Evolutionary conservation across 345 rosid genomes (phyloP), one percentile per base, ranked within the genome.

Genomic region (Cardiospermum halicacabum): DNA sequence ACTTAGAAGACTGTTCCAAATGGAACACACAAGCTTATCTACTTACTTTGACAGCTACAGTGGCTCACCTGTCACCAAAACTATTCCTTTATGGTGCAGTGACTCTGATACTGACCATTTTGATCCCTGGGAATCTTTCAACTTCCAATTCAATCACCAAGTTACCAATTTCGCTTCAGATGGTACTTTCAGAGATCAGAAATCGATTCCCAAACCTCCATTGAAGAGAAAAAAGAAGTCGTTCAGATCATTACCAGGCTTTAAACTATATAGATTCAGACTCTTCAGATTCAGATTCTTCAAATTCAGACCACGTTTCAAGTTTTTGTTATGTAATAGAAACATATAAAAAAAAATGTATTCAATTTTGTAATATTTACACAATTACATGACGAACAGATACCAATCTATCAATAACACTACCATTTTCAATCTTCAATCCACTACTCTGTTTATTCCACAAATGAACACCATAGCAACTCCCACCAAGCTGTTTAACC

Each of bases 391-490:
- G 86, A 28, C 79, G 75, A 1, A 73, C 75, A 5, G 87, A 74
- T 15, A 81, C 80, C 32, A 84, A 68, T 26, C 76, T 80, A 3
- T 69, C 82, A 68, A 92, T 69, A 5, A 85, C 78, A 58, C 96
- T 89, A 18, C 96, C 89, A 34, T 82, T 84, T 71, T 77, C 86
- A 2, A 92, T 79, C 56, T 57, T 50, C 18, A 83, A 53, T 30
- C 72, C 79, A n/a, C 67, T 67, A 59, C 85, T 89, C 58, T 79
- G 85, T 82, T 76, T 89, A 66, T 89, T 92, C 96, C 98, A 88
- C 1, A 92, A 62, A 53, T 92, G 98, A 21, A 89, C 60, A 18
- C 89, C 96, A 8, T 75, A 89, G 26, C 84, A 80, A 40, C 69
- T 40, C 12, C 30, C 63, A 0, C 78, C 81, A 42, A 92, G 72